Percentiles rank a stretch among this genome's conserved stretches.
phyloP scores from a whole-genome alignment of 768 basidiomycete species.

The Paxillus ammoniavirescens region DNA sequence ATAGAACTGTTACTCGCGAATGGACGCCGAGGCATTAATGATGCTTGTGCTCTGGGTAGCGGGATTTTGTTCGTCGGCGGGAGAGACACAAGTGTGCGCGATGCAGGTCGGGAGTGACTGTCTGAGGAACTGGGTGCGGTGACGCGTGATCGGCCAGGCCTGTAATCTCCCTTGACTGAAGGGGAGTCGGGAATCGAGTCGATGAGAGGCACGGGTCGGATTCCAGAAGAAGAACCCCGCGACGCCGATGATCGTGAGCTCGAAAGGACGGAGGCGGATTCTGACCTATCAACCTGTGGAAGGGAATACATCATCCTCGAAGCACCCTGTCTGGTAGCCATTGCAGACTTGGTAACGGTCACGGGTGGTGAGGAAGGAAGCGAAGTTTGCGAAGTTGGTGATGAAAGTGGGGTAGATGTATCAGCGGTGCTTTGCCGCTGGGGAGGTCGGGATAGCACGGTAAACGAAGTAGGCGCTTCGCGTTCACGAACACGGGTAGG shows the following conservation, averaged over 20 bases:
- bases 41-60: slow-evolving; percentile 23
- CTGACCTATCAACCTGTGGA: slow-evolving; percentile 26
- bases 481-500: slow-evolving; percentile 62
- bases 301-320: slow-evolving; percentile 4
- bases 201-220: slow-evolving; percentile 31
- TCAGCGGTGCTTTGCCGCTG: slow-evolving; percentile 31
- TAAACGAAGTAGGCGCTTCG: slow-evolving; percentile 55
- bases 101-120: slow-evolving; percentile 10
- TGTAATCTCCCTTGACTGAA: slow-evolving; percentile 25
- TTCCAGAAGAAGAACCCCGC: slow-evolving; percentile 25
- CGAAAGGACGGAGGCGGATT: slow-evolving; percentile 23
- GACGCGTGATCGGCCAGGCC: slow-evolving; percentile 10
- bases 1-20: slow-evolving; percentile 44
- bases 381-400: slow-evolving; percentile 8
- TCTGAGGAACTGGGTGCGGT: slow-evolving; percentile 10
- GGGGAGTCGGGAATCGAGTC: slow-evolving; percentile 32
- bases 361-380: background rate
- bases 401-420: slow-evolving; percentile 5
- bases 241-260: slow-evolving; percentile 20
- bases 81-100: slow-evolving; percentile 7
- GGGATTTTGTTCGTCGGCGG: slow-evolving; percentile 18
- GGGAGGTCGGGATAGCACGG: slow-evolving; percentile 59
- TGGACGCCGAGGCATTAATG: slow-evolving; percentile 45
- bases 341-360: slow-evolving; percentile 13
- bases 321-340: slow-evolving; percentile 12